Conservation (phyloP, 331 rosid genomes). For the Arachis monticola region DNA sequence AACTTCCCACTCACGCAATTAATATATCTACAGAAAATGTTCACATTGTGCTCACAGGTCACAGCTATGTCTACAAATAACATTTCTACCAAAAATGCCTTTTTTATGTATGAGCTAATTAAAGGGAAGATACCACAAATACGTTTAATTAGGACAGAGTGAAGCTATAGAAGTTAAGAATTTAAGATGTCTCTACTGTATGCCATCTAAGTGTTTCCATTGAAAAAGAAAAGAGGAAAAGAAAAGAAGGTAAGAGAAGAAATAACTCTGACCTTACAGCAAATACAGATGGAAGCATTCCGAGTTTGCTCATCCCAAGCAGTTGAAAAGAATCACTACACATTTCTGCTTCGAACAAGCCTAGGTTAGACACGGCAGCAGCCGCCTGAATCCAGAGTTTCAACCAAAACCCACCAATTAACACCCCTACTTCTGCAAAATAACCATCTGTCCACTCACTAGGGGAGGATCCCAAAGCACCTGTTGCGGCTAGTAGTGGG, state of each 20-base stretch:
- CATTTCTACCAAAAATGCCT: neutral
- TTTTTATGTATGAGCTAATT: slow-evolving; percentile 8
- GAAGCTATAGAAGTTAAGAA: too few relatives aligned
- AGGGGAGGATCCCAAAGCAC: slow-evolving; percentile 59
- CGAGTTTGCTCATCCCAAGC: slow-evolving; percentile 89
- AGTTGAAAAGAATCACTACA: slow-evolving; percentile 85
- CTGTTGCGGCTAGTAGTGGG: slow-evolving; percentile 88
- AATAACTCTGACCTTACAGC: slow-evolving; percentile 62
- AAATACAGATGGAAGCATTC: slow-evolving; percentile 80
- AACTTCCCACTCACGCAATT: neutral
- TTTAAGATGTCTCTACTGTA: too few relatives aligned
- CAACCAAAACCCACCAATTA: slow-evolving; percentile 85
- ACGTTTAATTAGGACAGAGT: too few relatives aligned
- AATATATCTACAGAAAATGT: neutral
- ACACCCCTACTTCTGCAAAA: slow-evolving; percentile 75
- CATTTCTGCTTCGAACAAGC: slow-evolving; percentile 95
- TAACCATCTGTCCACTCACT: slow-evolving; percentile 81
- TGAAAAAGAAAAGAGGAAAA: neutral
- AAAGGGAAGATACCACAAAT: neutral
- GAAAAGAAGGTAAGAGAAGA: neutral
- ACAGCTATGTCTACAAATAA: neutral
- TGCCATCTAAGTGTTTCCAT: neutral
- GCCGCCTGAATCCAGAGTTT: slow-evolving; percentile 86
- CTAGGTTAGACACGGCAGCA: slow-evolving; percentile 86
- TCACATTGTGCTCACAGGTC: neutral